Percentiles rank a stretch among this genome's conserved stretches.
These are phyloP conservation scores for Fusarium sp. DNA, from an alignment of 2,329 filamentous ascomycete species.

Conservation along the genomic window DNA sequence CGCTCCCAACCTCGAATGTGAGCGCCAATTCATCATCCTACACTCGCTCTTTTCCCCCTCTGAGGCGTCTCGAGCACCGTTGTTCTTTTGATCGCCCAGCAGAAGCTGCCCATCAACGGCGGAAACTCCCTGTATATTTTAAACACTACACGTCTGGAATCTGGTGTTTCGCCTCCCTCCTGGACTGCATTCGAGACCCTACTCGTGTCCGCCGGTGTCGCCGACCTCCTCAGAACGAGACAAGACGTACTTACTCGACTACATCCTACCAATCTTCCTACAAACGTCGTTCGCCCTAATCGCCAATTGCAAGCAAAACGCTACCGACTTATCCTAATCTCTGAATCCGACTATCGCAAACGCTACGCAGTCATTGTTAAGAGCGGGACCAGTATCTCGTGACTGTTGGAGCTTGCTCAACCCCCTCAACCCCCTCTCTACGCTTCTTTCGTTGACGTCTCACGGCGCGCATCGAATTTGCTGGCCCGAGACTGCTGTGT, in stretches of 20 bases:
- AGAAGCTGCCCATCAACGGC: conserved; percentile 9
- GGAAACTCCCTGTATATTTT: conserved; percentile 5
- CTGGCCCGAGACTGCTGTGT: conserved; percentile 26
- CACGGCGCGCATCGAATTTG: conserved; percentile 33
- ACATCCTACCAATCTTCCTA: conserved; percentile 35
- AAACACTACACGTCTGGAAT: conserved; percentile 11
- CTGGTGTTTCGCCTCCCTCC: conserved; percentile 17
- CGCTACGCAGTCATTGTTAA: conserved; percentile 24
- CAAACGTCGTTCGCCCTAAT: conserved; percentile 25
- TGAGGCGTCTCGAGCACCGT: conserved; percentile 30
- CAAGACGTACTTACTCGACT: conserved; percentile 36
- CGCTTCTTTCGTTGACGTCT: conserved; percentile 26
- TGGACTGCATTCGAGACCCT: conserved; percentile 18
- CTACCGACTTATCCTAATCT: conserved; percentile 8
- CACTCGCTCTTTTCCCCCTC: conserved; percentile 22
- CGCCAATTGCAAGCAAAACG: conserved; percentile 24
- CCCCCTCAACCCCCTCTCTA: conserved; percentile 39
- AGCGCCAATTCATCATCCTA: conserved; percentile 38
- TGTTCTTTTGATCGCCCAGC: conserved; percentile 17
- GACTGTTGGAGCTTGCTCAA: conserved; percentile 36
- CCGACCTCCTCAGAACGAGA: conserved; percentile 38
- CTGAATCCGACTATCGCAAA: conserved; percentile 23
- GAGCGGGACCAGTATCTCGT: conserved; percentile 36
- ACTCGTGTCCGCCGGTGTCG: conserved; percentile 35
- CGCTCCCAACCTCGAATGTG: conserved; percentile 34